Conservation (phyloP, 345 rosid species). For the Heritiera fomes region DNA sequence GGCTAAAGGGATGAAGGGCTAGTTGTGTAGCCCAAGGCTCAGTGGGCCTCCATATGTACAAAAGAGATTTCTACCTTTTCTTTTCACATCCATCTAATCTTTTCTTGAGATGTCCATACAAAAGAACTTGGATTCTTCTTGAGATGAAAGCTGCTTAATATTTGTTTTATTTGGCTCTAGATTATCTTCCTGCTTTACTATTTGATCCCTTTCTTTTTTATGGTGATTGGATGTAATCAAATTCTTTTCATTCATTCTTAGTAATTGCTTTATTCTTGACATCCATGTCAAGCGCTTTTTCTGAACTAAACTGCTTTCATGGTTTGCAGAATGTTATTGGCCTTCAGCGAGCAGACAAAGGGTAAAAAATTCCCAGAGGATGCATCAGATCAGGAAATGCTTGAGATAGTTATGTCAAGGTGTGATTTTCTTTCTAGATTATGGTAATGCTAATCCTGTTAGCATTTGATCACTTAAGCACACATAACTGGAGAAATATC, state of each 20-base stretch:
- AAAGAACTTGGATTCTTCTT: neutral
- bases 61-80: neutral
- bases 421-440: conserved; percentile 25
- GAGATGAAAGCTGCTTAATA: neutral
- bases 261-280: neutral
- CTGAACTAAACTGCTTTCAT: conserved; percentile 21
- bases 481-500: neutral
- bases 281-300: neutral
- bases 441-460: conserved; percentile 2
- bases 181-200: neutral
- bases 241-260: neutral
- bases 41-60: neutral
- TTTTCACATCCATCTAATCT: neutral
- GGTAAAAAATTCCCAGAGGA: conserved; percentile 67
- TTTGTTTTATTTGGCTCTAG: conserved; percentile 6
- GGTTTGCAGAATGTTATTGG: conserved; percentile 75
- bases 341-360: conserved; percentile 82
- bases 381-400: conserved; percentile 90
- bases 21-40: neutral
- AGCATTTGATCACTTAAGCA: neutral
- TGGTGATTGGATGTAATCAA: neutral
- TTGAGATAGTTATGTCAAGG: conserved; percentile 91
- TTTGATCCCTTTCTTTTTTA: conserved; percentile 1
- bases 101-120: neutral
- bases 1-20: neutral